Evolutionary conservation across 805 yeast species (phyloP), one percentile per base, ranked within the genome.

Genomic region (Lachancea sp.): DNA sequence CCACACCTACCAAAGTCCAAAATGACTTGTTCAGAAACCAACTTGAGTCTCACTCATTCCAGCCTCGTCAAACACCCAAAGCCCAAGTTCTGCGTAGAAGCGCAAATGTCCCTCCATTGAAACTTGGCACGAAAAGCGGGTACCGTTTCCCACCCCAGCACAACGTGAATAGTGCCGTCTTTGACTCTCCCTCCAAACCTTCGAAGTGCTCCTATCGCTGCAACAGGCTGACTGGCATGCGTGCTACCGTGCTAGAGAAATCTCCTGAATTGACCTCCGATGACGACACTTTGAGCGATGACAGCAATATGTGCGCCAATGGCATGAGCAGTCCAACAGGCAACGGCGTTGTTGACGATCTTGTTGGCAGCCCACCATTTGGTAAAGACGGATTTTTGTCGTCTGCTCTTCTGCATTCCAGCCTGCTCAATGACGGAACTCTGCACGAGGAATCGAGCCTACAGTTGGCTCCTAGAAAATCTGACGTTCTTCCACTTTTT

Each of bases 261-360:
- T 35, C 38, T 35, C 44, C 39, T 3, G 46, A 42, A 15, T 16
- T 30, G 32, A 26, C 38, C 10, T 38, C 42, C 5, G 46, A 44
- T 19, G 46, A 44, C 27, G 46, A 37, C 15, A 38, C 42, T n/a
- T 16, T 37, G 13, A 44, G 46, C 27, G 46, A 44, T 30, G 43
- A 40, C 43, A 36, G 39, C 29, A 19, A 30, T 27, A 18, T 27
- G 26, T 18, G 45, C 16, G 22, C 38, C n/a, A 36, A 18, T 20
- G 26, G 37, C 25, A 27, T 37, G 32, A 31, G 19, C 25, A 36
- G 45, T 31, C 45, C 45, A 4, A n/a, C 37, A 3, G 29, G 31
- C 20, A 5, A n/a, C 17, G 25, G 39, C 12, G 18, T 29, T 29
- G 20, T 36, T n/a, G 39, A 36, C 6, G 39, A 36, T 13, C 19